Conservation (phyloP, 306 rosid species). For the Sophora flavescens region DNA sequence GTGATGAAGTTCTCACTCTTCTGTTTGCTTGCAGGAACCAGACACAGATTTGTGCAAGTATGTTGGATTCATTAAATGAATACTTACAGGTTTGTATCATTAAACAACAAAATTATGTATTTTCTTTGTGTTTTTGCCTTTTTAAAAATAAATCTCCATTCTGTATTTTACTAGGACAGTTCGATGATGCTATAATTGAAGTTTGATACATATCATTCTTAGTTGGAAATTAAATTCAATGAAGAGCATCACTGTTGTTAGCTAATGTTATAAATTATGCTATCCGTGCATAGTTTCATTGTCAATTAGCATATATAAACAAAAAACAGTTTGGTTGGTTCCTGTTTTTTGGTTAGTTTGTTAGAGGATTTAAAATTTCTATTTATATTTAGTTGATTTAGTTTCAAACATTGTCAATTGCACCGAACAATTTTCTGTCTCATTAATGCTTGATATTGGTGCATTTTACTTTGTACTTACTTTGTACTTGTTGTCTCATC, state of each 20-base stretch:
- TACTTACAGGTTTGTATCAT: conserved; percentile 79
- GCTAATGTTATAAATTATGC: conserved; percentile 23
- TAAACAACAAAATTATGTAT: background rate
- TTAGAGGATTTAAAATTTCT: conserved; percentile 16
- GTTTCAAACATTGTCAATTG: background rate
- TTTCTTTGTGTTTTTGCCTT: background rate
- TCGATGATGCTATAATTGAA: conserved; percentile 15
- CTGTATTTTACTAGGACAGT: background rate
- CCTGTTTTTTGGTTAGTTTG: conserved; percentile 18
- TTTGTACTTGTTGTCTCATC: too few relatives aligned
- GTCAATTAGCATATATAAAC: background rate
- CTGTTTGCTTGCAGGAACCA: conserved; percentile 80
- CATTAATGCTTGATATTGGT: background rate
- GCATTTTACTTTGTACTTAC: background rate
- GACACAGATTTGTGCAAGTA: conserved; percentile 97
- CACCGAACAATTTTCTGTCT: conserved; percentile 18
- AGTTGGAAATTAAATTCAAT: conserved; percentile 15
- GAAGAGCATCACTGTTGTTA: conserved; percentile 8
- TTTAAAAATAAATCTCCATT: background rate
- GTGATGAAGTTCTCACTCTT: conserved; percentile 39
- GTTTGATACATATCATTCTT: conserved; percentile 9
- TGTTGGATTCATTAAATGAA: conserved; percentile 93
- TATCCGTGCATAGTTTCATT: background rate
- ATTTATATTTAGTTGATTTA: background rate
- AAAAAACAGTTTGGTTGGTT: conserved; percentile 8